phyloP scores from a whole-genome alignment of 2,329 filamentous ascomycete species.

The Hypoxylon sp. region DNA sequence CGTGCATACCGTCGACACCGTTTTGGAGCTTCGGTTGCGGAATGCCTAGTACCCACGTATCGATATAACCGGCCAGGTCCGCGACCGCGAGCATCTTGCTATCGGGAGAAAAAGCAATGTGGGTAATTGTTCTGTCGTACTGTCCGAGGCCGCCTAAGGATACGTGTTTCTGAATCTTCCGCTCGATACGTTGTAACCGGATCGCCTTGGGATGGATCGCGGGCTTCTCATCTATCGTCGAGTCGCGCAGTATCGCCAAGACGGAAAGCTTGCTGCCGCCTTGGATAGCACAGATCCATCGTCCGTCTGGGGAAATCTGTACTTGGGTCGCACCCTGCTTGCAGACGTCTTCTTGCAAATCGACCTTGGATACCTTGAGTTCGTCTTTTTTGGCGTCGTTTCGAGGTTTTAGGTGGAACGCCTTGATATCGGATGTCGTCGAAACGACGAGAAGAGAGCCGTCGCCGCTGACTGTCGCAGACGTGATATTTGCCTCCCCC shows the following conservation, averaged over 20 bases:
- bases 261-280: constrained; percentile 66
- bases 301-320: constrained; percentile 72
- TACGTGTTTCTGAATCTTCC: constrained; percentile 61
- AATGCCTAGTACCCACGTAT: constrained; percentile 80
- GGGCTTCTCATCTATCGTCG: constrained; percentile 47
- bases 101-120: constrained; percentile 80
- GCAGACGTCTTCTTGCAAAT: constrained; percentile 65
- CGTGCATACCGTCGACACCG: constrained; percentile 43
- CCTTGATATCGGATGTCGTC: constrained; percentile 76
- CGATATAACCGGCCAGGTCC: constrained; percentile 84
- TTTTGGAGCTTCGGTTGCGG: constrained; percentile 51
- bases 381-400: constrained; percentile 62
- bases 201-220: constrained; percentile 53
- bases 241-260: constrained; percentile 53
- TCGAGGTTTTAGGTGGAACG: constrained; percentile 72
- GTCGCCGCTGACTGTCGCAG: constrained; percentile 73
- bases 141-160: constrained; percentile 72
- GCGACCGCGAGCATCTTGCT: constrained; percentile 79
- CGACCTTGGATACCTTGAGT: constrained; percentile 74
- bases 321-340: constrained; percentile 73
- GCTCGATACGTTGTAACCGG: constrained; percentile 62
- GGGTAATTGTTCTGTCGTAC: constrained; percentile 80
- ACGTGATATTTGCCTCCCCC: constrained; percentile 84
- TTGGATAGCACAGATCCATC: constrained; percentile 73
- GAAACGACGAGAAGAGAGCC: constrained; percentile 79